Conservation (phyloP, 495 filamentous ascomycete species). For the Lasiosphaeria miniovina region DNA sequence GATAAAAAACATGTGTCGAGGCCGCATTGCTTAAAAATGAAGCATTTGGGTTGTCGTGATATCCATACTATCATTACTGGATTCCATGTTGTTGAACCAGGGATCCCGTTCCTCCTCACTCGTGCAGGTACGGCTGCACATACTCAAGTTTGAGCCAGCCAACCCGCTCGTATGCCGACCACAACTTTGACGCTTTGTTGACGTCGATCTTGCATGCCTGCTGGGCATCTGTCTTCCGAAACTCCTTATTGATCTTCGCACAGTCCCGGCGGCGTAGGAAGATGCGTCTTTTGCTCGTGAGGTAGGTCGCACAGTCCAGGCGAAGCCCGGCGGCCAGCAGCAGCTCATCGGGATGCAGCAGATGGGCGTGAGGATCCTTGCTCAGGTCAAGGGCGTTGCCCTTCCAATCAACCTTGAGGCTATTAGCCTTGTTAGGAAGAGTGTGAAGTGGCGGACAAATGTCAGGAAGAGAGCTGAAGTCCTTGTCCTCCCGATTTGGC, state of each 20-base stretch:
- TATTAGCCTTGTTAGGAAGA: conserved; percentile 57
- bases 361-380: conserved; percentile 70
- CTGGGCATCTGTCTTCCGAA: conserved; percentile 96
- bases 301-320: conserved; percentile 84
- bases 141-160: conserved; percentile 75
- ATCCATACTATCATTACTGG: neutral
- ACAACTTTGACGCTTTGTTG: conserved; percentile 96
- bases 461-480: conserved; percentile 76
- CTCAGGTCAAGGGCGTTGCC: conserved; percentile 74
- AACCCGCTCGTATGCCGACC: conserved; percentile 85
- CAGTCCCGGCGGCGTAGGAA: conserved; percentile 74
- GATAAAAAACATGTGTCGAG: neutral
- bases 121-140: conserved; percentile 50
- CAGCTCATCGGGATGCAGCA: conserved; percentile 79
- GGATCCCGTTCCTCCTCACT: neutral
- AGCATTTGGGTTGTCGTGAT: neutral
- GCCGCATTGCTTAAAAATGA: neutral
- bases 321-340: conserved; percentile 75
- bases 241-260: conserved; percentile 72
- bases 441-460: conserved; percentile 70
- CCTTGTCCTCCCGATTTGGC: conserved; percentile 75
- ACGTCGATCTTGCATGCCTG: conserved; percentile 98
- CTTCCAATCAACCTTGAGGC: conserved; percentile 86
- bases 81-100: too few relatives aligned
- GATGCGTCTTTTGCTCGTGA: conserved; percentile 93